Base-by-base conservation (phyloP, 1,139 yeast species). In the Suhomyces bokatorum region DNA sequence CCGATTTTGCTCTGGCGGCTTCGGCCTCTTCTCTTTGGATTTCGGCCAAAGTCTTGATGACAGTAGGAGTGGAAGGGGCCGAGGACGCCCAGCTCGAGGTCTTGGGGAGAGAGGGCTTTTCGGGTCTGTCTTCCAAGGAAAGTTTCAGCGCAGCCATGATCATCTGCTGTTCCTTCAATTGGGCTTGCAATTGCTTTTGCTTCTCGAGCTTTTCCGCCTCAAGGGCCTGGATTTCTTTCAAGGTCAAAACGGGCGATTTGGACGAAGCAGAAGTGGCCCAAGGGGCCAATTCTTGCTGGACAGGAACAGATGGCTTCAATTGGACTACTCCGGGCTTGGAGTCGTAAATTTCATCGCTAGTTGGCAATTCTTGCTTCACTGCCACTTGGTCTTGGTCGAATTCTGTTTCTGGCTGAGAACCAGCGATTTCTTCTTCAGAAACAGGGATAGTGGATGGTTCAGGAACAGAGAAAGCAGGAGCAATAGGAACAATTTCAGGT, bases 191-290 rank as follows among this genome's bases (percentile, higher is more conserved):
- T 49, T 67, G 64, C 50, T 62, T 70, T 52, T 69, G 73, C 48
- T 69, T 71, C 37, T 64, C 69, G 32, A 64, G 57, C 52, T 72
- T 80, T 46, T 77, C 80, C 36, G 83, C 84, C 58, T 86, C 95
- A 48, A 83, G 64, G 50, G 73, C 78, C 62, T 85, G 93, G 50
- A 87, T 84, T 59, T 87, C 88, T 47, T 81, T 79, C 52, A 87
- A 69, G 1, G 88, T 74, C 47, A 83, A 66, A n/a, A 74, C 62
- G 34, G 85, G 83, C 6, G 60, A 51, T 13, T 50, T 53, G 17
- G 53, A 33, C 12, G 62, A 45, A 29, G 40, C 55, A 14, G 60
- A 55, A 10, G 66, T 53, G 6, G 85, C 85, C 85, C 85, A 81
- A 35, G 86, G 85, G 8, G 85, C 85, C 47, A 75, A 59, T 42